Conservation (phyloP, 768 basidiomycete species). For the Fomitopsis pulvina region DNA sequence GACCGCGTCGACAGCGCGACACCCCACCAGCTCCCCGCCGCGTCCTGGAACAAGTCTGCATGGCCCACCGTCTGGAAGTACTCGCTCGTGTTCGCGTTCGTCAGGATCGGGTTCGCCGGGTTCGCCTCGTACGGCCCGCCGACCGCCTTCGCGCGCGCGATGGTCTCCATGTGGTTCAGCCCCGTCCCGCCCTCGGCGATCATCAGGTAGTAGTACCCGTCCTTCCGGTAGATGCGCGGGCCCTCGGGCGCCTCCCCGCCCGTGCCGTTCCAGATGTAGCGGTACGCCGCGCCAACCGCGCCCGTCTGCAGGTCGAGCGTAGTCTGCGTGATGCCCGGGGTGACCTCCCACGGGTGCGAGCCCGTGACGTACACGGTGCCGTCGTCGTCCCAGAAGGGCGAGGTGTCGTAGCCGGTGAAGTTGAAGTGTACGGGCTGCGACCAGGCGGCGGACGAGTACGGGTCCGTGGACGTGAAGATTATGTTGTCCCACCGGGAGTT, state of each 20-base stretch:
- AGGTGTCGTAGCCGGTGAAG: not conserved
- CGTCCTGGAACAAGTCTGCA: constrained; percentile 18
- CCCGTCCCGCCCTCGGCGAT: constrained; percentile 21
- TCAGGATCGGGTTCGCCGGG: constrained; percentile 10
- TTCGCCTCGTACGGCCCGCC: constrained; percentile 16
- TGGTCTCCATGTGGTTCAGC: constrained; percentile 15
- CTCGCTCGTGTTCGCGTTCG: constrained; percentile 1
- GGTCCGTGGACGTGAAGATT: not conserved
- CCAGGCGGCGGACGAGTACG: not conserved
- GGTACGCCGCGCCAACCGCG: not conserved
- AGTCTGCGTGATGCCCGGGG: not conserved
- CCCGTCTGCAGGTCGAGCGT: not conserved
- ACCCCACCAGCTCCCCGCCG: constrained; percentile 18
- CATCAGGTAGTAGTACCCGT: constrained; percentile 20
- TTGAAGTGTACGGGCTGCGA: not conserved
- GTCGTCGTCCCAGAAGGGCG: constrained; percentile 3
- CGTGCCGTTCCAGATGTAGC: constrained; percentile 3
- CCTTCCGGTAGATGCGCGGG: constrained; percentile 18
- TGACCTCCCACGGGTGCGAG: not conserved
- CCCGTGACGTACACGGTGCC: constrained; percentile 10
- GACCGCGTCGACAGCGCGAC: constrained; percentile 18
- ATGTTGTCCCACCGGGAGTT: not conserved
- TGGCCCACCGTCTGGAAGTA: constrained; percentile 20
- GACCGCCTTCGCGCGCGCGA: constrained; percentile 12
- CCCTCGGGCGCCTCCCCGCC: constrained; percentile 17